Base-by-base conservation (phyloP, 306 rosid genomes). In the Rosa chinensis region DNA sequence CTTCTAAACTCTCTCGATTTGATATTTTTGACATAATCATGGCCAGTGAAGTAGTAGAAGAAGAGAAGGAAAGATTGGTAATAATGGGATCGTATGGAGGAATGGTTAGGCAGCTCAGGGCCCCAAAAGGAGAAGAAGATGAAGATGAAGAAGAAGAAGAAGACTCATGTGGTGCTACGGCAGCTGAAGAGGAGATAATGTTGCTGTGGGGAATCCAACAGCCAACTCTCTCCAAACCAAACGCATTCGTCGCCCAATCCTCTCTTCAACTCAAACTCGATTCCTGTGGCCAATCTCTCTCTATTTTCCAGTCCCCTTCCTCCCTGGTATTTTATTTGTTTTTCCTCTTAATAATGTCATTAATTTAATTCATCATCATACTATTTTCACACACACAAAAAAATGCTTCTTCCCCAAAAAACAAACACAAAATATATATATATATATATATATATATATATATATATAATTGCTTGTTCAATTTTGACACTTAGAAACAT, bases 131-230 rank as follows among this genome's bases (percentile, higher is more conserved):
- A 25, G 74, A 11, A 32, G 37, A 3, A 11, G 74, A 5, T 10
- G 62, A 3, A 37, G 77, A 39, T 10, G 62, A 6, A 37, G 77
- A 39, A 37, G 62, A 20, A 12, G 66, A 74, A 58, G 69, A 42
- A 20, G 52, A 43, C 6, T 74, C 67, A 4, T 74, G 48, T 21
- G 70, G 13, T 49, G 74, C 59, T 72, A 72, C 62, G 0, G 87
- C 96, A 28, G 96, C 97, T 68, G 83, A 90, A 56, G 98, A 89
- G 64, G 98, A 93, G 89, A 91, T 84, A 85, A 93, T 93, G 97
- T 86, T 93, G 13, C 90, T 93, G 2, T 91, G 98, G 98, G 93
- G 90, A 61, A 88, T 93, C 47, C 94, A 78, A 40, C 98, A 93
- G 75, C 98, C 98, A 1, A 88, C 93, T 2, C 88, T 84, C 61